Base-by-base conservation (phyloP, 2,329 filamentous ascomycete genomes). In the Aspergillus sp. region DNA sequence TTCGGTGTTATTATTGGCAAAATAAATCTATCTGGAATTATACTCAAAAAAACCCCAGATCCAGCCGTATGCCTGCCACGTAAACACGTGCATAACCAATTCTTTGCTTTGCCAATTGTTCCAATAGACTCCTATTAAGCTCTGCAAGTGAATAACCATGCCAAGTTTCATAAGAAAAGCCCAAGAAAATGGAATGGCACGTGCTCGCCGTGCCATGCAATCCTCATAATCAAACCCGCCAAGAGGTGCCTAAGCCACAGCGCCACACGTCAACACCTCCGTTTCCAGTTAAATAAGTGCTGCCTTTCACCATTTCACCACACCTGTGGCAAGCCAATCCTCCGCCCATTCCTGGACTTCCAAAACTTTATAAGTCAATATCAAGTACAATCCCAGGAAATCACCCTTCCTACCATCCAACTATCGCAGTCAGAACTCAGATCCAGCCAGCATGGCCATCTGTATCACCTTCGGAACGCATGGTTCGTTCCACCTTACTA, bases 401-500 rank as follows among this genome's bases (percentile, higher is more conserved):
- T 3, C 3, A 14, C 15, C 35, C 14, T 37, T 37, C 15, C 3
- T 19, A 11, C 15, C 15, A 9, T 14, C 3, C 4, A 31, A 21
- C 31, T 7, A 47, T 35, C 15, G 41, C 17, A 45, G 19, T 19
- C 15, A 15, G 23, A 43, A 46, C 19, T 25, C 21, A 19, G 23
- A 21, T 14, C 8, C 35, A 47, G 31, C 27, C 56, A 68, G 25
- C 54, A 77, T 77, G 75, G 75, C 75, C 23, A 70, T 77, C 58
- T 77, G 75, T 64, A 76, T 77, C 60, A 77, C 75, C 6, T 77
- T 76, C 55, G 75, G 75, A 58, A 75, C 71, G 14, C 70, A 77
- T 54, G 74, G 75, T 77, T 68, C 61, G 71, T 62, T 8, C 43
- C 27, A 21, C 44, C 21, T 46, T n/a, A 21, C 33, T 31, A 39